These are phyloP conservation scores for Trypanosoma lewisi DNA, from an alignment of 208 protist species.

Conservation along the genomic window DNA sequence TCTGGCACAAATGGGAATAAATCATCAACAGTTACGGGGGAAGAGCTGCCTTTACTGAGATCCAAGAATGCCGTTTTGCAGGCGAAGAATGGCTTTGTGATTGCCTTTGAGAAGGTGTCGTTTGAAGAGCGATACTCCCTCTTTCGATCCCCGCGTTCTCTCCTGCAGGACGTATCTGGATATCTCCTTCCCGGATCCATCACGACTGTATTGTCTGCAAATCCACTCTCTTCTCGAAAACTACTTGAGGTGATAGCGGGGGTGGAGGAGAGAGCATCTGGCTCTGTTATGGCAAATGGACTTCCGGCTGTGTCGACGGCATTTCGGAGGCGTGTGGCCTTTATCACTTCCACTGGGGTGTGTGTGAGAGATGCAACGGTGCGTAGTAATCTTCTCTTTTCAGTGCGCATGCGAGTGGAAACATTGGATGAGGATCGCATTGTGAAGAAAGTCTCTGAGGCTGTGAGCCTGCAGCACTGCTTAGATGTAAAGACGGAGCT, in stretches of 20 bases:
- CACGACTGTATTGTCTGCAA: conserved; percentile 1
- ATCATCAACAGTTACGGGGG: not conserved
- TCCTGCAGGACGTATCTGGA: conserved; percentile 15
- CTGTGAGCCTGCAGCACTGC: conserved; percentile 3
- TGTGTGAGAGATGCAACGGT: conserved; percentile 22
- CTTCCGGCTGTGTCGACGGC: conserved; percentile 24
- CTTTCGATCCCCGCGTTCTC: conserved; percentile 4
- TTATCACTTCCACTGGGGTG: conserved; percentile 28
- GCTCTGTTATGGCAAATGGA: conserved; percentile 32
- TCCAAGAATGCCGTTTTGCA: not conserved
- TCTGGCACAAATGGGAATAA: not conserved
- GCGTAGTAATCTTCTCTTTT: conserved; percentile 31
- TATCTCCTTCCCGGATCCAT: conserved; percentile 16
- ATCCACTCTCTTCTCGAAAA: conserved; percentile 9
- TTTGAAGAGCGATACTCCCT: conserved; percentile 7
- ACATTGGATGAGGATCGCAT: conserved; percentile 7
- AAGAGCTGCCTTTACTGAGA: not conserved
- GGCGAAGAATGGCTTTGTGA: conserved; percentile 6
- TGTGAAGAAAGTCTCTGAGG: conserved; percentile 12
- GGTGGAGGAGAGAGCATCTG: conserved; percentile 17
- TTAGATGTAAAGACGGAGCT: conserved; percentile 14
- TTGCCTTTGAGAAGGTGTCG: conserved; percentile 18
- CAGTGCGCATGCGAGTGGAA: conserved; percentile 32
- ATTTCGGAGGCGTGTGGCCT: conserved; percentile 24
- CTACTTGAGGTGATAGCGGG: conserved; percentile 29